These are phyloP conservation scores for Nicotiana tomentosiformis DNA, from an alignment of 257 asterid genomes.

Conservation along the genomic window DNA sequence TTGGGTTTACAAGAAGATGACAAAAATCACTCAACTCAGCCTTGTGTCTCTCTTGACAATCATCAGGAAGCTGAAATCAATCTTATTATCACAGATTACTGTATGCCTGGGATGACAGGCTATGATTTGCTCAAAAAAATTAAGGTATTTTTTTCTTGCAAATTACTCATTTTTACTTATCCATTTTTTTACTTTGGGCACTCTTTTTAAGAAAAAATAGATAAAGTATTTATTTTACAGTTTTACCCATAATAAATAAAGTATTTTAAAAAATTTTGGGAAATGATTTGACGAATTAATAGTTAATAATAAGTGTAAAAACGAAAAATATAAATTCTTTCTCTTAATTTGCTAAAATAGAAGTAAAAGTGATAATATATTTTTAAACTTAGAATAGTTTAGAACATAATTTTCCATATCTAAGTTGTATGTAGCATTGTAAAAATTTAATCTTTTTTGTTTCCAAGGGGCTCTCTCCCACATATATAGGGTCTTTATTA, in stretches of 20 bases:
- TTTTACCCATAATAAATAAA: no score
- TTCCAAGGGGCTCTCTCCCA: background rate
- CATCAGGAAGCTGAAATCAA: constrained; percentile 30
- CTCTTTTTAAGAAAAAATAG: no score
- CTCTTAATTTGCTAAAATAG: no score
- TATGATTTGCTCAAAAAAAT: constrained; percentile 28
- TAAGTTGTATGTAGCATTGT: background rate
- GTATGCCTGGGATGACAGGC: constrained; percentile 42
- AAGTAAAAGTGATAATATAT: no score
- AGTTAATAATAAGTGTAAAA: no score
- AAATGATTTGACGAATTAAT: no score
- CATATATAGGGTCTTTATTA: no score
- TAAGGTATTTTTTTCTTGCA: constrained; percentile 4
- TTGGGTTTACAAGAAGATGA: constrained; percentile 42
- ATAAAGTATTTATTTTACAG: no score
- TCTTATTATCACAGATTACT: constrained; percentile 29
- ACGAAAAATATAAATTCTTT: no score
- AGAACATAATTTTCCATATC: background rate
- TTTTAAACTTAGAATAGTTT: no score
- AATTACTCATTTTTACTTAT: background rate
- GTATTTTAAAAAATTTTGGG: no score
- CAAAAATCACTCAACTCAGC: constrained; percentile 15
- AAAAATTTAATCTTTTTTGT: background rate
- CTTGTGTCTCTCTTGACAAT: constrained; percentile 29
- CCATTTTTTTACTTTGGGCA: no score